Conservation (phyloP, 345 rosid genomes). For the Eucalyptus tenuipes region DNA sequence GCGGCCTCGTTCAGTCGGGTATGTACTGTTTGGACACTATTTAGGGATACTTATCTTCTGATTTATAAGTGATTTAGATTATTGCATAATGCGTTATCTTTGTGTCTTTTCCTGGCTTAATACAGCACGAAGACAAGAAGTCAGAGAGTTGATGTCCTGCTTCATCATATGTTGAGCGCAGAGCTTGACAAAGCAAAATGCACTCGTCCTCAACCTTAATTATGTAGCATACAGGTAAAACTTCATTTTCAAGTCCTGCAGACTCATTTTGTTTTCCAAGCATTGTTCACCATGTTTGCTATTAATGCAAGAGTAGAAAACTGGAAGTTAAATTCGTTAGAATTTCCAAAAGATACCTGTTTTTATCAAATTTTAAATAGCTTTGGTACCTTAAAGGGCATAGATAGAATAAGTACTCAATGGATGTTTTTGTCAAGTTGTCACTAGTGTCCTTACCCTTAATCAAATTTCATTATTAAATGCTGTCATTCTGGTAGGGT, state of each 20-base stretch:
- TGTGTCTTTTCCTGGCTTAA: neutral
- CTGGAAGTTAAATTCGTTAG: neutral
- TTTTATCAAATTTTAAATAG: neutral
- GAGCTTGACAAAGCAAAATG: constrained; percentile 29
- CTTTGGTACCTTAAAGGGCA: neutral
- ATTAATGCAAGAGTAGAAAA: neutral
- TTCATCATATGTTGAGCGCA: constrained; percentile 80
- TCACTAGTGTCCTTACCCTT: neutral
- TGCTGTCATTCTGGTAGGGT: neutral
- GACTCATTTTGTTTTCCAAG: neutral
- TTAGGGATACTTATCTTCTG: neutral
- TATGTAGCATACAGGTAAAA: neutral
- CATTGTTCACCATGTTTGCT: neutral
- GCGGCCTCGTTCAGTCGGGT: constrained; percentile 53
- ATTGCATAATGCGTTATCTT: neutral
- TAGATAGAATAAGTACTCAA: neutral
- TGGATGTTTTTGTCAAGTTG: neutral
- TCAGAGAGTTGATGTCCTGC: constrained; percentile 81
- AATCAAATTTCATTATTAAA: neutral
- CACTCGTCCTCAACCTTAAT: constrained; percentile 1
- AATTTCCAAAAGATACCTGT: neutral
- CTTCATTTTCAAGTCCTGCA: neutral
- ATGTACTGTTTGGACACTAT: neutral
- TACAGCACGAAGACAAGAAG: constrained; percentile 78
- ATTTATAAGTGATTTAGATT: neutral